Evolutionary conservation across 441 rosid genomes (phyloP).

Genomic region (Populus hybrid): DNA sequence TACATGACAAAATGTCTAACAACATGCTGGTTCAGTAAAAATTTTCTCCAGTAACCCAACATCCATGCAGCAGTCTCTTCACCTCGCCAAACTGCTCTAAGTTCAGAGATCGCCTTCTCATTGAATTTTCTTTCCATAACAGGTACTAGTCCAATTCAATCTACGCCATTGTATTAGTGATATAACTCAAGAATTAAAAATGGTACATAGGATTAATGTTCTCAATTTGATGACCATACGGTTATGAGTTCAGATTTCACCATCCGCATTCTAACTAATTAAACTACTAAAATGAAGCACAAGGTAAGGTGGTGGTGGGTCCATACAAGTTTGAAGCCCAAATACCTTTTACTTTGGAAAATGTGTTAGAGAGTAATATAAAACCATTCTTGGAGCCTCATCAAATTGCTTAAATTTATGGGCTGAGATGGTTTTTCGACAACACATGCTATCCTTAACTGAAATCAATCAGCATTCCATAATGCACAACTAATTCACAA

Average conservation of each 20-base stretch:
- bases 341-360: background rate
- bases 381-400: background rate
- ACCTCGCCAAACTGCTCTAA: background rate
- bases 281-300: background rate
- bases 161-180: background rate
- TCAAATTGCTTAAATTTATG: background rate
- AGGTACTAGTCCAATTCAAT: background rate
- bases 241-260: background rate
- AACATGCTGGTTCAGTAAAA: background rate
- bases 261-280: background rate
- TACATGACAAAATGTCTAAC: background rate
- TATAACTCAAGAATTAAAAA: background rate
- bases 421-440: background rate
- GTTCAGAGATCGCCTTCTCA: background rate
- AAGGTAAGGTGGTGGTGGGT: background rate
- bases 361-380: background rate
- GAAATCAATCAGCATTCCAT: background rate
- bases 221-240: background rate
- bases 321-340: too few species aligned
- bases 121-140: background rate
- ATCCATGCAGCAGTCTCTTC: background rate
- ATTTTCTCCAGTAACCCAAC: background rate
- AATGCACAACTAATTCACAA: too few species aligned
- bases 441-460: background rate
- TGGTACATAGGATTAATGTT: background rate